Conservation (phyloP, 2,329 filamentous ascomycete species). For the Alternaria sp. region DNA sequence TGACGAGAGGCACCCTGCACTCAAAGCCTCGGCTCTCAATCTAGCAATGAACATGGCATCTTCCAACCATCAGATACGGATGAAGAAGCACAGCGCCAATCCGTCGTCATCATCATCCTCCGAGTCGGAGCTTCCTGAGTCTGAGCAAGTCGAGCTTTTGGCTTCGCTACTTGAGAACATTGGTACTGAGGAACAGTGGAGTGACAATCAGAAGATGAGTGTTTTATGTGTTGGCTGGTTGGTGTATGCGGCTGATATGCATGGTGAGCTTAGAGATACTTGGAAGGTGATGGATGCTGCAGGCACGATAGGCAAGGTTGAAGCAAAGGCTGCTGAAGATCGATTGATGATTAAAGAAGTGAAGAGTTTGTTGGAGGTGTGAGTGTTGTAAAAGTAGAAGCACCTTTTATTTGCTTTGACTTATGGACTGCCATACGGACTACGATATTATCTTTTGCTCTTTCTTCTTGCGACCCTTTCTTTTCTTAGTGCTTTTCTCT, state of each 20-base stretch:
- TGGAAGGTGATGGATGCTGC: constrained; percentile 78
- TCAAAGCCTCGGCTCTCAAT: constrained; percentile 82
- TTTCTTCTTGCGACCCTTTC: no score
- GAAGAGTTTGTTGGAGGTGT: constrained; percentile 42
- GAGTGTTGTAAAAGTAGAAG: neutral
- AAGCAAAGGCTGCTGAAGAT: constrained; percentile 38
- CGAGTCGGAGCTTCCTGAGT: constrained; percentile 64
- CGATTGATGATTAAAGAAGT: constrained; percentile 49
- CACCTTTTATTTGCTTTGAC: no score
- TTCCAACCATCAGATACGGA: constrained; percentile 71
- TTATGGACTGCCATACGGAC: no score
- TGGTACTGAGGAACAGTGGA: constrained; percentile 56
- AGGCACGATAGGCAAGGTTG: constrained; percentile 61
- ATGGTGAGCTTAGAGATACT: constrained; percentile 82
- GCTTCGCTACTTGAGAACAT: constrained; percentile 83
- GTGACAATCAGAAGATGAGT: constrained; percentile 78
- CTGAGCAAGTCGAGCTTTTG: constrained; percentile 79
- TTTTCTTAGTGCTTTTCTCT: no score
- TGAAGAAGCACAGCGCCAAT: constrained; percentile 58
- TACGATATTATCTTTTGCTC: no score
- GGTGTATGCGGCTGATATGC: constrained; percentile 72
- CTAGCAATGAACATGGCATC: constrained; percentile 83
- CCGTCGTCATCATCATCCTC: constrained; percentile 22
- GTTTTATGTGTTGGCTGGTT: constrained; percentile 79
- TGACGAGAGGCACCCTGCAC: constrained; percentile 75